These are phyloP conservation scores for Talaromyces proteolyticus DNA, from an alignment of 495 filamentous ascomycete species.

Conservation along the genomic window DNA sequence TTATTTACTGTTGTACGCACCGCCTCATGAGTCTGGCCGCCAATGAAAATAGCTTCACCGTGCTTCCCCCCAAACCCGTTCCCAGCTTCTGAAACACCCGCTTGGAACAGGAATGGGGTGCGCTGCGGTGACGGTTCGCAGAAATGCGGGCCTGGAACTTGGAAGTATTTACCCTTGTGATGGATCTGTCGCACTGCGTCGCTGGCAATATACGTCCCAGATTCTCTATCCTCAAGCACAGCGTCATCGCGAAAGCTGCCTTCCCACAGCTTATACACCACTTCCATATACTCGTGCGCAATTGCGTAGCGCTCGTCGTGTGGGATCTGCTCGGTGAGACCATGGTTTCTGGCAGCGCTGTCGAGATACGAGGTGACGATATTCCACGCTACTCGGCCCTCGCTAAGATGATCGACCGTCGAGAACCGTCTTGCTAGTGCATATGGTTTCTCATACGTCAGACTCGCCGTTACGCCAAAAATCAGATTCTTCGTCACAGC, in stretches of 20 bases:
- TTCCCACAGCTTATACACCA: constrained; percentile 57
- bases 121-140: constrained; percentile 52
- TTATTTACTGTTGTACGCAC: constrained; percentile 42
- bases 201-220: constrained; percentile 43
- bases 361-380: constrained; percentile 57
- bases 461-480: constrained; percentile 45
- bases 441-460: constrained; percentile 56
- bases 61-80: constrained; percentile 50
- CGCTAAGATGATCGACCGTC: constrained; percentile 54
- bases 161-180: constrained; percentile 52
- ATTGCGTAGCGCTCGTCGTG: constrained; percentile 56
- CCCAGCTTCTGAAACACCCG: constrained; percentile 47
- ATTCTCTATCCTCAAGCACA: constrained; percentile 39
- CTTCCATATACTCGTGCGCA: constrained; percentile 53
- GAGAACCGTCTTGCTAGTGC: constrained; percentile 51
- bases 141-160: constrained; percentile 50
- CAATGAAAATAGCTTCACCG: constrained; percentile 52
- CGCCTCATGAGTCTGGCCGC: constrained; percentile 38
- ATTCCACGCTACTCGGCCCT: constrained; percentile 53
- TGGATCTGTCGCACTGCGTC: constrained; percentile 47
- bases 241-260: constrained; percentile 57
- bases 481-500: constrained; percentile 48
- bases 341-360: constrained; percentile 50
- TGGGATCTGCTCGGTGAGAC: constrained; percentile 37
- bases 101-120: constrained; percentile 51